Base-by-base conservation (phyloP, 768 basidiomycete species). In the Thelephora aurantiotincta region DNA sequence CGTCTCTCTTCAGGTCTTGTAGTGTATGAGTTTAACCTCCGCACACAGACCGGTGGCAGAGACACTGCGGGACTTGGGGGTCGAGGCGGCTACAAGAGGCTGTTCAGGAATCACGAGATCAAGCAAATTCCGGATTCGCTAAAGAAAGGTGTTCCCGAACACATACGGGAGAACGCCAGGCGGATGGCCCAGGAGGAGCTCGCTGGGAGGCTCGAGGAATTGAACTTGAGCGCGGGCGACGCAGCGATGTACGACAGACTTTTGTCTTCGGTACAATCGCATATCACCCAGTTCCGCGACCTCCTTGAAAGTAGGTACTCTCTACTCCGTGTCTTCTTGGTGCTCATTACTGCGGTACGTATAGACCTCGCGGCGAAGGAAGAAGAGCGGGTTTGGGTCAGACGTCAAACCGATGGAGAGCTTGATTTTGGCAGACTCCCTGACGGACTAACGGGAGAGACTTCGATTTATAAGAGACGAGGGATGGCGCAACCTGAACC, bases 301-400 rank as follows among this genome's bases (percentile, higher is more conserved):
- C 58, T 82, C 23, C 68, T 82, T 5, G 80, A 82, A 61, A 71
- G 79, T 80, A 51, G 50, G 75, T 54, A 1, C 2, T 19, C 20
- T 5, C 5, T 30, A 12, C 2, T 3, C 12, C 13, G 16, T 11
- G 6, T 37, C 2, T 13, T 20, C n/a, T 2, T 11, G 23, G 9
- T 45, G 11, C 1, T 4, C 14, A 4, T 12, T 16, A 14, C 11
- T 4, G 4, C 23, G 23, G 18, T 38, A 6, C 41, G 16, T 11
- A 11, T 53, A 81, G 80, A 80, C 57, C 70, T 82, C 16, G 70
- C 78, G 12, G 77, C 79, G 0, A 78, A 73, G 50, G 79, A 81
- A 53, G 79, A 81, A 54, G 80, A 81, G 52, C 72, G 79, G 11
- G 72, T 82, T 2, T 82, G 79, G 80, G 64, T 81, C 13, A 82